Percentiles rank a stretch among this genome's conserved stretches.
Conservation (phyloP, 140 eudicot species). For the Cichorium intybus region DNA sequence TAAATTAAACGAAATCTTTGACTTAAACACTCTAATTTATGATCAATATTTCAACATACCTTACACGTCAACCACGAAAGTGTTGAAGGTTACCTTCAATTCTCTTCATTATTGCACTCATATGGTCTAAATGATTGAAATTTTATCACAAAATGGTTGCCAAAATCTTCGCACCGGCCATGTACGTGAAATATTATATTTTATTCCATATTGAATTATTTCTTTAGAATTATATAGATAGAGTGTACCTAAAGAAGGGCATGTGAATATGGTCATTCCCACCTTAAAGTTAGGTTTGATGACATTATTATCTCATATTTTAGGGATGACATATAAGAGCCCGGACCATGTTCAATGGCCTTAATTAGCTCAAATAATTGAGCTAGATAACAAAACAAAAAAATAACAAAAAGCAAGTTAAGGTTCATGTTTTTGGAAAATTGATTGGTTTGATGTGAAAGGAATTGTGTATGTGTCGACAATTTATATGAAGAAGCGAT, state of each 20-base stretch:
- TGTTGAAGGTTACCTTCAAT: neutral
- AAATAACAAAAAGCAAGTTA: neutral
- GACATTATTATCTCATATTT: conserved; percentile 31
- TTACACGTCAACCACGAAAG: neutral
- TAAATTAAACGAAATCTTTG: neutral
- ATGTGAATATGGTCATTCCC: conserved; percentile 38
- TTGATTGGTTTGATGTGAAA: neutral
- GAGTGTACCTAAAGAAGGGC: conserved; percentile 41
- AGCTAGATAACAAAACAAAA: conserved; percentile 1
- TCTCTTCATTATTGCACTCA: conserved; percentile 1
- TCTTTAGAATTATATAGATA: neutral
- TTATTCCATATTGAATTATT: conserved; percentile 5
- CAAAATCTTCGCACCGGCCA: conserved; percentile 25
- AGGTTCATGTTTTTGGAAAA: neutral
- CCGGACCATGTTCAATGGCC: conserved; percentile 30
- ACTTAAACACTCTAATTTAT: neutral
- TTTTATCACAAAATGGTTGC: neutral
- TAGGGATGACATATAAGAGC: conserved; percentile 17
- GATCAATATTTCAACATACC: neutral
- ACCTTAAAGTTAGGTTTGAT: conserved; percentile 34
- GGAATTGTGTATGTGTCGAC: conserved; percentile 12
- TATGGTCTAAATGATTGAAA: conserved; percentile 21
- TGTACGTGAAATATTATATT: conserved; percentile 3
- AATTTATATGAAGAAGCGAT: neutral
- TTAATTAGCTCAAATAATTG: conserved; percentile 22